Evolutionary conservation across 2,329 filamentous ascomycete genomes (phyloP).

Genomic region (Monosporascus sp.): DNA sequence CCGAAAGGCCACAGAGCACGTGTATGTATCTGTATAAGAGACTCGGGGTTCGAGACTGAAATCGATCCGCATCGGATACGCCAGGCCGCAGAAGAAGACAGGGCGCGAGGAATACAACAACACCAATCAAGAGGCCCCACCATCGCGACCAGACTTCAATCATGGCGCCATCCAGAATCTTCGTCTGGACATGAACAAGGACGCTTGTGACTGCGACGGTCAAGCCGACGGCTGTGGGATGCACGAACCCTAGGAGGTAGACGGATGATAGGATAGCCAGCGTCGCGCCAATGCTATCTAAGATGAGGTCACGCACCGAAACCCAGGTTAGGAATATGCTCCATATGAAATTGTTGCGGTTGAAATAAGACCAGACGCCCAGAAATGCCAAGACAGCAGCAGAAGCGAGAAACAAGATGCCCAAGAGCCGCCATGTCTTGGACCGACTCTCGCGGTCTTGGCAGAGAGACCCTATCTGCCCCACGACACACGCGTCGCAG

Average conservation of each 20-base stretch:
- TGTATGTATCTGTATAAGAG: slow-evolving; percentile 13
- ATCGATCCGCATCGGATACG: slow-evolving; percentile 1
- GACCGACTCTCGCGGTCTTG: slow-evolving; percentile 19
- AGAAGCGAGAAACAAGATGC: slow-evolving; percentile 16
- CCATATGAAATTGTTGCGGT: slow-evolving; percentile 21
- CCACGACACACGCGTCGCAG: slow-evolving; percentile 27
- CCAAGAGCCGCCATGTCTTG: slow-evolving; percentile 16
- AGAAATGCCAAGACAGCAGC: slow-evolving; percentile 18
- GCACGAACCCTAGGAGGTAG: slow-evolving; percentile 21
- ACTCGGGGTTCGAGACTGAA: slow-evolving; percentile 6
- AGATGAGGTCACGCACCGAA: slow-evolving; percentile 22
- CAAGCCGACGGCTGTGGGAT: slow-evolving; percentile 22
- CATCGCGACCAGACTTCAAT: slow-evolving; percentile 17
- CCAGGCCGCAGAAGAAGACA: slow-evolving; percentile 16
- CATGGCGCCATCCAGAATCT: slow-evolving; percentile 16
- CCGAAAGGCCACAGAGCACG: slow-evolving; percentile 9
- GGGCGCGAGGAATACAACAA: slow-evolving; percentile 19
- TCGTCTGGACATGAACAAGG: slow-evolving; percentile 19
- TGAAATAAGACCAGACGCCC: slow-evolving; percentile 22
- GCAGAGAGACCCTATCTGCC: slow-evolving; percentile 18
- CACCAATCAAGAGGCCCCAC: slow-evolving; percentile 13
- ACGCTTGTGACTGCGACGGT: slow-evolving; percentile 16
- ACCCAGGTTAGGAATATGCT: slow-evolving; percentile 24
- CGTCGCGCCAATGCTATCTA: slow-evolving; percentile 22
- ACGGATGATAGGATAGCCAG: slow-evolving; percentile 19